Conservation (phyloP, 768 basidiomycete species). For the Pilatotrama ljubarskyi region DNA sequence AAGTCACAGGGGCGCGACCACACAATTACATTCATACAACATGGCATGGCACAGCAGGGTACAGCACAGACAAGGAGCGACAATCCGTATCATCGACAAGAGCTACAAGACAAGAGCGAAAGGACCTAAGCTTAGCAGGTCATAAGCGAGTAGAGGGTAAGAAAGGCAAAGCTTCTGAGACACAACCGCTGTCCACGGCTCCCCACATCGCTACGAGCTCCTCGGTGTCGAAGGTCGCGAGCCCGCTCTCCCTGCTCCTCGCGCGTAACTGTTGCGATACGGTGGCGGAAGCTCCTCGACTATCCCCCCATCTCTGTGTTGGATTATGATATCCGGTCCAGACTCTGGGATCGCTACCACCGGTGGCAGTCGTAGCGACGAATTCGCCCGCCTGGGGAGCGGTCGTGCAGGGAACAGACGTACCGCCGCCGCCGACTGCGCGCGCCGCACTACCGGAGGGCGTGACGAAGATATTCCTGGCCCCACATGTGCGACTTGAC, state of each 20-base stretch:
- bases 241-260: neutral
- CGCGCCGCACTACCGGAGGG: constrained; percentile 3
- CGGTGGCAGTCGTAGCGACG: constrained; percentile 16
- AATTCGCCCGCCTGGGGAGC: constrained; percentile 8
- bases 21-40: neutral
- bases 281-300: constrained; percentile 45
- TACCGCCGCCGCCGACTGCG: constrained; percentile 8
- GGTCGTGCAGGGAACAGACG: constrained; percentile 14
- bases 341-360: constrained; percentile 19
- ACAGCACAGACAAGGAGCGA: too few relatives aligned
- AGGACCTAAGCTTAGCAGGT: constrained; percentile 15
- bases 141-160: neutral
- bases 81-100: neutral
- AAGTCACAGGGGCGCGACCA: too few relatives aligned
- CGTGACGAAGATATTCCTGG: neutral
- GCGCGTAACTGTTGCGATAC: constrained; percentile 31
- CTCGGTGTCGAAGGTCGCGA: neutral
- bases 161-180: too few relatives aligned
- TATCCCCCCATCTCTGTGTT: constrained; percentile 41
- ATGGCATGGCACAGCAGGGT: neutral
- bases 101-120: constrained; percentile 1
- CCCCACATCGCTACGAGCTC: neutral
- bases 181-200: too few relatives aligned
- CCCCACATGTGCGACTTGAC: neutral
- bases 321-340: constrained; percentile 38